Base-by-base conservation (phyloP, 2,329 filamentous ascomycete species). In the Fusarium oligoseptatum region DNA sequence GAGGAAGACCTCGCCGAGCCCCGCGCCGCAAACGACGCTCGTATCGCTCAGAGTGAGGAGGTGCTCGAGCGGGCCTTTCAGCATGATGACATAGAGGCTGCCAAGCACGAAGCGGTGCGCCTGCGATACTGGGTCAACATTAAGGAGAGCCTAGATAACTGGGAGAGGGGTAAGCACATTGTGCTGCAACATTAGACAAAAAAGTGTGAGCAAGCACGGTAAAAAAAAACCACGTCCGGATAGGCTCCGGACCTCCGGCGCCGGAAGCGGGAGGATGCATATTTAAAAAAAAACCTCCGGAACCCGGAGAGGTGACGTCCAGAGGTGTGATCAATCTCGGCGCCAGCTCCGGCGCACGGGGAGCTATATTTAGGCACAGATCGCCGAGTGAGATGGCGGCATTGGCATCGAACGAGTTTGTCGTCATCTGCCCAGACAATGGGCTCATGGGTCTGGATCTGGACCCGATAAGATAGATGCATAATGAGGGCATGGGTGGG, bases 51-150 rank as follows among this genome's bases (percentile, higher is more conserved):
- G 72, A 93, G 92, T 78, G 92, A 95, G 80, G 83, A 83, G 60
- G 81, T 83, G 1, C 79, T 98, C 27, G 93, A 89, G 56, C 78
- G 82, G 64, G 90, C 91, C 1, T 96, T 98, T 80, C 87, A 85
- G 71, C 78, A 82, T 10, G 93, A 92, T 58, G 90, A 96, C 80
- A 80, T 94, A 43, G 88, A 91, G 45, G 83, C 72, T 10, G 96
- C 95, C 17, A 91, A 89, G 83, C 83, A 81, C 70, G 94, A 97
- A 88, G 92, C 92, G 55, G 91, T 98, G 2, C 87, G 89, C 82
- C 83, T 98, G 85, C 87, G 95, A 82, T 98, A 98, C 85, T 98
- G 96, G 96, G 89, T 93, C 66, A 98, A 95, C 83, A 92, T 98
- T 71, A 89, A 91, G 72, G 93, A 97, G 82, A 93, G 92, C 56